Evolutionary conservation across 1,284 basidiomycete species (phyloP), one percentile per base, ranked within the genome.

Genomic region (Puccinia horiana): DNA sequence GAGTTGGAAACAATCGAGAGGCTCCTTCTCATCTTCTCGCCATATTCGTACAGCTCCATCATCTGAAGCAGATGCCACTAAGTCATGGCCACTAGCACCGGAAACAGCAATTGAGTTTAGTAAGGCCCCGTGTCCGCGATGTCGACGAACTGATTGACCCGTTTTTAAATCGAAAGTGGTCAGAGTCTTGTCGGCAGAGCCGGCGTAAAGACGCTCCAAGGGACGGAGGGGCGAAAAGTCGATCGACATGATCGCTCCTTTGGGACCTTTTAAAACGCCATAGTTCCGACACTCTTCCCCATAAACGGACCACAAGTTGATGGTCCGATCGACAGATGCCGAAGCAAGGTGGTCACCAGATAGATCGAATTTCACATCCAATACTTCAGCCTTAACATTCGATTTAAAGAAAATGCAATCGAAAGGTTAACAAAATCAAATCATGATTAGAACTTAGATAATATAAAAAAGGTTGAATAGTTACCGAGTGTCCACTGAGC

Each of bases 11-110:
- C 83, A 61, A 69, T 86, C 86, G 20, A 86, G 61, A 2, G 85
- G 84, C 49, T 85, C 82, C 52, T 85, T 83, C 12, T 84, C 74
- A 29, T 84, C 76, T 3, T 84, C 83, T 74, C 85, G 85, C 86
- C 86, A 87, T 44, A 87, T 81, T 72, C 86, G 83, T 32, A 87
- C 84, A 18, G 72, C 83, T 0, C 86, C 86, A 82, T 87, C 86
- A 73, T 87, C 86, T 1, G 85, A 85, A 20, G 83, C 86, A 14
- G 84, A 84, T 26, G 85, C 84, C 14, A 86, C 65, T 32, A 86
- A 75, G 14, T 85, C 84, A 2, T 84, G 76, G 5, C 84, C 84
- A 35, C 83, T 83, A 32, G 54, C 49, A 16, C 84, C 75, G 11
- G 86, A 84, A 32, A 83, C 84, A 12, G 85, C 83, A 20, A 87